A percentile compares a stretch with the other conserved stretches of the same genome.
Evolutionary conservation across 2,329 filamentous ascomycete genomes (phyloP).

Genomic region (Alternaria burnsii): DNA sequence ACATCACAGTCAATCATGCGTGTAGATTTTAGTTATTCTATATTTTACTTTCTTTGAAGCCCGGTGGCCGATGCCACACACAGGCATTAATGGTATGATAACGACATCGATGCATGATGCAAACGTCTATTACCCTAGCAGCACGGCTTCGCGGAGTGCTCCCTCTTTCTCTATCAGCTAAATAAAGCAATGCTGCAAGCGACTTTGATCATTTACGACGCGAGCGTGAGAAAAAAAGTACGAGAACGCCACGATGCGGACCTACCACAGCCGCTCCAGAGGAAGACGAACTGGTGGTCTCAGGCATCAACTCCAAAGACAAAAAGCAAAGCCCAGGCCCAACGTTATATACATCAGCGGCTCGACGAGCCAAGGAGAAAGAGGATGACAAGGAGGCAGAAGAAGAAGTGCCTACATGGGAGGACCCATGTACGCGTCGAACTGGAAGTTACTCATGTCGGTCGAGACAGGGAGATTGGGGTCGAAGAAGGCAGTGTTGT

Average conservation of each 20-base stretch:
- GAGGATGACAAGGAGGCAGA: not conserved
- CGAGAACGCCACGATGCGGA: constrained; percentile 24
- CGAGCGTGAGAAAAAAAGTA: not conserved
- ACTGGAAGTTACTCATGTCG: constrained; percentile 36
- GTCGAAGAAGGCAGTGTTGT: constrained; percentile 31
- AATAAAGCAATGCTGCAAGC: not conserved
- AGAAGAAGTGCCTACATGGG: constrained; percentile 9
- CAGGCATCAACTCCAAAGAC: constrained; percentile 26
- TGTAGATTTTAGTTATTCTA: not conserved
- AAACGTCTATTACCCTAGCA: not conserved
- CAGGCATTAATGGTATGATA: not conserved
- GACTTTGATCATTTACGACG: not conserved
- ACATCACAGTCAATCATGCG: not conserved
- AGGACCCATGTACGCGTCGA: constrained; percentile 37
- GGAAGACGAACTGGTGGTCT: constrained; percentile 33
- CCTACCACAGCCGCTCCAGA: constrained; percentile 35
- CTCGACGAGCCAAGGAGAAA: not conserved
- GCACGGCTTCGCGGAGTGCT: not conserved
- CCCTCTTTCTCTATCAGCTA: not conserved
- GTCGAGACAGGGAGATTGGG: constrained; percentile 17
- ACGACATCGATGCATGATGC: not conserved
- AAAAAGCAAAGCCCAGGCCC: not conserved
- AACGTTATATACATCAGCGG: constrained; percentile 21
- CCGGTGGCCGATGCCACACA: not conserved
- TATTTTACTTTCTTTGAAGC: constrained; percentile 3